phyloP scores from a whole-genome alignment of 495 filamentous ascomycete species.

The Talaromyces trachyspermus region DNA sequence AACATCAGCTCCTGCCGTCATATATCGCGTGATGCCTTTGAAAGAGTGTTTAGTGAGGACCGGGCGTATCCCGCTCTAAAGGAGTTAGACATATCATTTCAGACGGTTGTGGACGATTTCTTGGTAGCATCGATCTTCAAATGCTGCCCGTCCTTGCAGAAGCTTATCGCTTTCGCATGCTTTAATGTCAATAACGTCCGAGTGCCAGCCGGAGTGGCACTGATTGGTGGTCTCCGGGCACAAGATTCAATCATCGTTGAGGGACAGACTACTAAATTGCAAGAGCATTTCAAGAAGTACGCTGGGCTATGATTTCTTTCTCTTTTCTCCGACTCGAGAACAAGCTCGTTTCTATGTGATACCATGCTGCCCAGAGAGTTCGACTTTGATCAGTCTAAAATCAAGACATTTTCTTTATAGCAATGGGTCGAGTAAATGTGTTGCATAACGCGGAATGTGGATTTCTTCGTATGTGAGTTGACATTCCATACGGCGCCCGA shows the following conservation, averaged over 20 bases:
- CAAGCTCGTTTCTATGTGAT: too few relatives aligned
- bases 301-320: neutral
- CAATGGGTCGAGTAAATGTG: too few relatives aligned
- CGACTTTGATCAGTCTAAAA: too few relatives aligned
- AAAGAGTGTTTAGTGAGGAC: slow-evolving; percentile 58
- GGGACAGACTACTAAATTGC: slow-evolving; percentile 25
- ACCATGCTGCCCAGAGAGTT: too few relatives aligned
- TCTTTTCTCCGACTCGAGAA: too few relatives aligned
- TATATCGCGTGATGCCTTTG: slow-evolving; percentile 59
- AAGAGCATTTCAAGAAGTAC: neutral
- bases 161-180: slow-evolving; percentile 75
- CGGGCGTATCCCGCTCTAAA: slow-evolving; percentile 55
- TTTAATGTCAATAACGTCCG: slow-evolving; percentile 63
- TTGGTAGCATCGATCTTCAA: slow-evolving; percentile 67
- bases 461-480: too few relatives aligned
- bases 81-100: slow-evolving; percentile 73
- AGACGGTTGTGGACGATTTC: slow-evolving; percentile 63
- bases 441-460: too few relatives aligned
- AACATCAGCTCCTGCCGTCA: slow-evolving; percentile 75
- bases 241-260: slow-evolving; percentile 50
- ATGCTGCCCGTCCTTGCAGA: slow-evolving; percentile 63
- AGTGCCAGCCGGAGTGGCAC: slow-evolving; percentile 64
- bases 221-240: slow-evolving; percentile 72
- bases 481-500: too few relatives aligned
- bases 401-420: too few relatives aligned